Conservation (phyloP, 345 rosid species). For the Gossypium thurberi region DNA sequence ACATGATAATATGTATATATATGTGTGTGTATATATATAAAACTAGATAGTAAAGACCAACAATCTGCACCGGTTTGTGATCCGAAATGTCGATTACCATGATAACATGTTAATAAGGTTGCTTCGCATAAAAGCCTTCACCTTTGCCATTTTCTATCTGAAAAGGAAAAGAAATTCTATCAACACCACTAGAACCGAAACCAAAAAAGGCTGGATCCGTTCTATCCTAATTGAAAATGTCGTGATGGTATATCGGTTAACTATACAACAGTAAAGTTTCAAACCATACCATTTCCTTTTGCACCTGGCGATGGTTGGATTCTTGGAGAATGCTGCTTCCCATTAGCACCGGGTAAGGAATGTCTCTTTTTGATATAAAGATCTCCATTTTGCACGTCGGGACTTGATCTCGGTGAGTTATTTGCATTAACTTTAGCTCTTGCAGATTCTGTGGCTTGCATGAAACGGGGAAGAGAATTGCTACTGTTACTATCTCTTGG, state of each 20-base stretch:
- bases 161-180: slow-evolving; percentile 14
- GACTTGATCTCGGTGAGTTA: slow-evolving; percentile 91
- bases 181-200: not conserved
- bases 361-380: slow-evolving; percentile 67
- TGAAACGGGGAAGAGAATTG: slow-evolving; percentile 78
- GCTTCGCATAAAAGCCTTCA: slow-evolving; percentile 23
- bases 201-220: not conserved
- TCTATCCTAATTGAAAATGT: not conserved
- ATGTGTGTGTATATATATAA: not conserved
- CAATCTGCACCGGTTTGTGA: slow-evolving; percentile 8
- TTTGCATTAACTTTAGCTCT: slow-evolving; percentile 73
- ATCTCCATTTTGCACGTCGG: slow-evolving; percentile 78
- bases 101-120: no score
- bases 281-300: slow-evolving; percentile 54
- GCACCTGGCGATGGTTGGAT: slow-evolving; percentile 53
- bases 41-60: slow-evolving; percentile 7
- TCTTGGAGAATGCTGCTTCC: slow-evolving; percentile 79
- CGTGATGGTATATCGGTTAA: not conserved
- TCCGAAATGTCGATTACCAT: slow-evolving; percentile 4
- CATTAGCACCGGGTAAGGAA: slow-evolving; percentile 78
- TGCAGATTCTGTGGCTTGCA: slow-evolving; percentile 94
- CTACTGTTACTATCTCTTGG: slow-evolving; percentile 63
- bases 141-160: slow-evolving; percentile 88
- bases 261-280: not conserved
- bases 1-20: not conserved